Base-by-base conservation (phyloP, 2,329 filamentous ascomycete genomes). In the Verruconis gallopava region DNA sequence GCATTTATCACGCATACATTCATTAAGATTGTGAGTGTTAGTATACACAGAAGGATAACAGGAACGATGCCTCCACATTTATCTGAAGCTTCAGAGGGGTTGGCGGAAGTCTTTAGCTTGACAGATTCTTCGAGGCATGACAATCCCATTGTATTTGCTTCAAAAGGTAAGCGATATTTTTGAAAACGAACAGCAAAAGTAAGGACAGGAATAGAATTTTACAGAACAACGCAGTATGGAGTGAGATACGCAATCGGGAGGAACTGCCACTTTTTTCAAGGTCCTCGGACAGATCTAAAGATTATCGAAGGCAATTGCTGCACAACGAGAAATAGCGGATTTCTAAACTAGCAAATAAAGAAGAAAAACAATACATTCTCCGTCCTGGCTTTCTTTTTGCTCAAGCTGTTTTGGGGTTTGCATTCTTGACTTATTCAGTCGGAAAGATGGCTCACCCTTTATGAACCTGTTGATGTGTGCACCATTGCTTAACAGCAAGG, bases 251-350 rank as follows among this genome's bases (percentile, higher is more conserved):
- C 77, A 3, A 72, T 88, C 14, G 82, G 82, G 0, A 74, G 79
- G 21, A 88, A 88, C 48, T 86, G 82, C 51, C 75, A 82, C 5
- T 86, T 88, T 51, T 69, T 88, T 2, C 82, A 86, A 55, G 82
- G 83, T 0, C 81, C 81, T 0, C 73, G 72, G 50, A 85, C 81
- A 4, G 80, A 79, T 81, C 0, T 60, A 66, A 42, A 67, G 83
- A 41, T 64, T 88, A 9, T 66, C 71, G 21, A 71, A 79, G 32
- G 76, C 75, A 20, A 60, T 81, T 9, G 57, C 66, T 5, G 71
- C 67, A 1, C 78, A 79, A n/a, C 69, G 73, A 49, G 81, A 86
- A 51, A 74, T 79, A 48, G 81, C 71, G 71, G 75, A 61, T 52
- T 69, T 58, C 9, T 18, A 13, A 19, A 13, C 18, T n/a, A 11